Conservation (phyloP, 228 moss, liverwort and hornwort genomes). For the Sphagnum fallax region DNA sequence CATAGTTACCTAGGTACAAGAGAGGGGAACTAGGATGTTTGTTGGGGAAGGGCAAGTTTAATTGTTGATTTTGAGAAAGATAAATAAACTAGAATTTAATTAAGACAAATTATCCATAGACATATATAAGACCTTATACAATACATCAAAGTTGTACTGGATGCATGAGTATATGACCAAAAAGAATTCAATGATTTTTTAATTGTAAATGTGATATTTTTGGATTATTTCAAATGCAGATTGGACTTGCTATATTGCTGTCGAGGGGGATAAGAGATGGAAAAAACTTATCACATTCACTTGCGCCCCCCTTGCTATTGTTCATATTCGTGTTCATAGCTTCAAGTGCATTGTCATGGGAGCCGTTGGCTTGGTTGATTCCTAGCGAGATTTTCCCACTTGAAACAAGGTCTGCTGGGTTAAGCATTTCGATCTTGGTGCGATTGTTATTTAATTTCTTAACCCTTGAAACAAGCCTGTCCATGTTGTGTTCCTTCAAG, state of each 20-base stretch:
- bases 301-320: slow-evolving; percentile 14
- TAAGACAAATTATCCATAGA: too few species aligned
- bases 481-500: slow-evolving; percentile 33
- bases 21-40: too few species aligned
- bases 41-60: too few species aligned
- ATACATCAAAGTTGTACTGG: neutral
- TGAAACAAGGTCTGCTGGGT: slow-evolving; percentile 35
- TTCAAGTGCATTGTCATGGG: slow-evolving; percentile 44
- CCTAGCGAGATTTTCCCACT: slow-evolving; percentile 51
- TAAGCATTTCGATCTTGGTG: slow-evolving; percentile 28
- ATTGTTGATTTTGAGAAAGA: too few species aligned
- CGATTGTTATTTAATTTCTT: slow-evolving; percentile 39
- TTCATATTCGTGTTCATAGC: slow-evolving; percentile 30
- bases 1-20: too few species aligned
- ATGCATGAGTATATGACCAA: neutral
- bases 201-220: neutral
- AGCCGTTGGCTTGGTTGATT: slow-evolving; percentile 41
- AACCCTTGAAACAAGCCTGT: slow-evolving; percentile 30
- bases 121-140: neutral
- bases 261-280: slow-evolving; percentile 14
- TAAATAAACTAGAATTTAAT: too few species aligned
- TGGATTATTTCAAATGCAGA: slow-evolving; percentile 10
- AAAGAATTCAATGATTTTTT: neutral
- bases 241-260: slow-evolving; percentile 21
- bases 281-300: slow-evolving; percentile 4